Evolutionary conservation across 352 stramenopile genomes (phyloP).

Genomic region (Pythium aquatile): DNA sequence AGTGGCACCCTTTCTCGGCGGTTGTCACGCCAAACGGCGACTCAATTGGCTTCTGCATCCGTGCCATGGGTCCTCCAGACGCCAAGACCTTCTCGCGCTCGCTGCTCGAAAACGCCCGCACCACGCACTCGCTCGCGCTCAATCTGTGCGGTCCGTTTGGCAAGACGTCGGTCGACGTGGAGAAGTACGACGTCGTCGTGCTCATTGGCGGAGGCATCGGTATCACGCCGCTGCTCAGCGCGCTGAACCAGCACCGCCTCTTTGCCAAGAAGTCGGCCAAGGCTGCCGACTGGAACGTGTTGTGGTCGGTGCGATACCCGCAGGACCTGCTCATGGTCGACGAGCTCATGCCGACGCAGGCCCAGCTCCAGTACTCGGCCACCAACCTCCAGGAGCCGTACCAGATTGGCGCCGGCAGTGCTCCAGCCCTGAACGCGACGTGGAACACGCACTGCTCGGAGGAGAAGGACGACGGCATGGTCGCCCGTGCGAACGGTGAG

Average conservation of each 20-base stretch:
- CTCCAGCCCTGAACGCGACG: slow-evolving; percentile 42
- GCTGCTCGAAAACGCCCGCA: slow-evolving; percentile 43
- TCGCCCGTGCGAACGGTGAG: slow-evolving; percentile 55
- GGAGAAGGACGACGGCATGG: slow-evolving; percentile 38
- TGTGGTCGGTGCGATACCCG: slow-evolving; percentile 62
- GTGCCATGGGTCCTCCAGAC: slow-evolving; percentile 39
- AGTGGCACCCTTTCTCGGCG: slow-evolving; percentile 85
- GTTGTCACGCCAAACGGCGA: slow-evolving; percentile 70
- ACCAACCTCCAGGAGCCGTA: slow-evolving; percentile 49
- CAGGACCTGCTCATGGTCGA: slow-evolving; percentile 76
- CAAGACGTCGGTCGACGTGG: slow-evolving; percentile 56
- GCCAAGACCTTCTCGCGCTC: slow-evolving; percentile 46
- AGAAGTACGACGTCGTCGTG: slow-evolving; percentile 65
- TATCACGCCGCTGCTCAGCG: slow-evolving; percentile 73
- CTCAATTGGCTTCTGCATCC: slow-evolving; percentile 79
- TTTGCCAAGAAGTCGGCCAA: slow-evolving; percentile 32
- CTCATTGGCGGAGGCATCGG: slow-evolving; percentile 70
- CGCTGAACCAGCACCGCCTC: slow-evolving; percentile 61
- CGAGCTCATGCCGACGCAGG: slow-evolving; percentile 55
- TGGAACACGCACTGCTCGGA: slow-evolving; percentile 69
- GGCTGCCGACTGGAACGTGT: slow-evolving; percentile 44
- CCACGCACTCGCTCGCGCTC: slow-evolving; percentile 42
- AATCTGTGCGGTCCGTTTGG: slow-evolving; percentile 72
- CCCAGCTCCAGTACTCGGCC: slow-evolving; percentile 34
- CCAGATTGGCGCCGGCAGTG: slow-evolving; percentile 26